Percentiles rank a stretch among this genome's conserved stretches.
These are phyloP conservation scores for Zhuliangozyma blackwelliae DNA, from an alignment of 1,139 yeast genomes.

Conservation along the genomic window DNA sequence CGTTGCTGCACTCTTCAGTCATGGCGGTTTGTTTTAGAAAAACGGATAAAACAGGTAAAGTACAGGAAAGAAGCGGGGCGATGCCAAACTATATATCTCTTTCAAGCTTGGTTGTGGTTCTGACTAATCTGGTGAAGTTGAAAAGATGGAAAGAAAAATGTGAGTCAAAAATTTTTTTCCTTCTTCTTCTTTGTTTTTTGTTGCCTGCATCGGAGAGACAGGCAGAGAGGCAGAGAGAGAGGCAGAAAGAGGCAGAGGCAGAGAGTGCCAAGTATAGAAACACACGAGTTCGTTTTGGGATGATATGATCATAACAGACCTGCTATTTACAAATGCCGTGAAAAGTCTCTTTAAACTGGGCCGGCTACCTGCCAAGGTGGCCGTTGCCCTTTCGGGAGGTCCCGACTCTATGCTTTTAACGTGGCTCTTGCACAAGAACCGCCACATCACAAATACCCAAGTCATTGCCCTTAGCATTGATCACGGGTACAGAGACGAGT, in stretches of 20 bases:
- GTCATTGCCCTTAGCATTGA: conserved; percentile 55
- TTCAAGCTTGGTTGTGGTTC: too few species aligned
- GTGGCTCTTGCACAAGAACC: conserved; percentile 31
- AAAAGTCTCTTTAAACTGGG: conserved; percentile 3
- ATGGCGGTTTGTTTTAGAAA: conserved; percentile 10
- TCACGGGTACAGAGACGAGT: conserved; percentile 48
- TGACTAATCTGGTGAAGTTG: too few species aligned
- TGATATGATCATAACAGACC: conserved; percentile 5
- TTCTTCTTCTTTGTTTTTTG: neutral
- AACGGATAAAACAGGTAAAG: neutral
- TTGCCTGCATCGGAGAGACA: neutral
- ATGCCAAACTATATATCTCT: neutral
- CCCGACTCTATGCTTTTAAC: conserved; percentile 75
- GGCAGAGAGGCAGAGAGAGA: too few species aligned
- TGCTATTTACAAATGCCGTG: conserved; percentile 2
- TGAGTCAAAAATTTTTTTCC: conserved; percentile 3
- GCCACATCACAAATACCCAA: conserved; percentile 18
- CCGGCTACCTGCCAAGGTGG: conserved; percentile 13
- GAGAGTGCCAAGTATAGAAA: too few species aligned
- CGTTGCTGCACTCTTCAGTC: conserved; percentile 20
- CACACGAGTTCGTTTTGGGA: too few species aligned
- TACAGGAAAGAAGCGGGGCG: neutral
- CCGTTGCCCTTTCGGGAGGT: conserved; percentile 72
- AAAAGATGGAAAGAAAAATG: neutral
- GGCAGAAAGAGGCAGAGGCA: too few species aligned